These are phyloP conservation scores for Chrysosporium queenslandicum DNA, from an alignment of 2,329 filamentous ascomycete species.

Conservation along the genomic window DNA sequence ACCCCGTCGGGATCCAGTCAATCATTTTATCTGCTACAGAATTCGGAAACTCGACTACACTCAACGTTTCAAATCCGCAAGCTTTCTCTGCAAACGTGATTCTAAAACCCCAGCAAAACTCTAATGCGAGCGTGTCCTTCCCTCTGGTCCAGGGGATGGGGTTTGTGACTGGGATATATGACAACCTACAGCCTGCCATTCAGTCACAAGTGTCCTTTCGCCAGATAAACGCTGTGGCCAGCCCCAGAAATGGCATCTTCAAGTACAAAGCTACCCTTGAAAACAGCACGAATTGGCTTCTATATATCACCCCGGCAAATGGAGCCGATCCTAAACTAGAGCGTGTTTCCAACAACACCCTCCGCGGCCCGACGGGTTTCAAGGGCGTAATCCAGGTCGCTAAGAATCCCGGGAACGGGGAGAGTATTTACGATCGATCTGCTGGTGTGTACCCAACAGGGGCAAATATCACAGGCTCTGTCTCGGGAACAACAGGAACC, in stretches of 20 bases:
- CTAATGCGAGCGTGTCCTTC: slow-evolving; percentile 57
- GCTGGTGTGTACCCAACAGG: slow-evolving; percentile 63
- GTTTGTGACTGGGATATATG: slow-evolving; percentile 71
- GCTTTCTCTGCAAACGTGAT: slow-evolving; percentile 58
- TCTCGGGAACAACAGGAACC: slow-evolving; percentile 48
- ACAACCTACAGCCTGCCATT: slow-evolving; percentile 58
- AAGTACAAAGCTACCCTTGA: slow-evolving; percentile 69
- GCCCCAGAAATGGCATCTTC: slow-evolving; percentile 53
- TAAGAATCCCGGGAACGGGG: slow-evolving; percentile 57
- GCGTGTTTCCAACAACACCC: slow-evolving; percentile 54
- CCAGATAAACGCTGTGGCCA: slow-evolving; percentile 46
- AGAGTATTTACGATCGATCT: slow-evolving; percentile 62
- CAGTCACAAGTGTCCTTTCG: slow-evolving; percentile 66
- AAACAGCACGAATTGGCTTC: slow-evolving; percentile 64
- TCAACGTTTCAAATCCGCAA: slow-evolving; percentile 45
- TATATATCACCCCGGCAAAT: slow-evolving; percentile 59
- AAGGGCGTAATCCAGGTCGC: slow-evolving; percentile 72
- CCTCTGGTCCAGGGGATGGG: slow-evolving; percentile 84
- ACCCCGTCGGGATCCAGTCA: slow-evolving; percentile 72
- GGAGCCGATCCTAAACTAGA: slow-evolving; percentile 57
- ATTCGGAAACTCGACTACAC: slow-evolving; percentile 50
- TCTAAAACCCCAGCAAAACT: slow-evolving; percentile 47
- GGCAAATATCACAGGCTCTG: slow-evolving; percentile 54
- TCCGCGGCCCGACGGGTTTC: slow-evolving; percentile 58
- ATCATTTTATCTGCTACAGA: slow-evolving; percentile 70